Evolutionary conservation across 495 filamentous ascomycete species (phyloP), one percentile per base, ranked within the genome.

Genomic region (Aspergillus nidulans): DNA sequence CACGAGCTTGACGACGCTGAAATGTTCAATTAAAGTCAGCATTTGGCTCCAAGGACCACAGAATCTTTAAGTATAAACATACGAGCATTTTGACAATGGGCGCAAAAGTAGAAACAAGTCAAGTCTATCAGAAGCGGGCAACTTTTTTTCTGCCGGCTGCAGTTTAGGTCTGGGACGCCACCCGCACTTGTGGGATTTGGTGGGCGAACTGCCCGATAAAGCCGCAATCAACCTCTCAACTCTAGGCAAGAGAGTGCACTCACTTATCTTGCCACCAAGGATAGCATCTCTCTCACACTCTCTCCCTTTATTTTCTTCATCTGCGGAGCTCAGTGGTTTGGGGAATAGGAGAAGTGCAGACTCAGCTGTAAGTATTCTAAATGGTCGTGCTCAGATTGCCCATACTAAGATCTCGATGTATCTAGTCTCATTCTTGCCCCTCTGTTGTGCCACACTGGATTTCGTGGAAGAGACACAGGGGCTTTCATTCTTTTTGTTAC

Each of bases 1-100:
- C 85, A 56, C 91, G 85, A 59, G 87, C 84, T 84, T 92, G 87
- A 79, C 81, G 72, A 60, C 83, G 74, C 80, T 82, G 28, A 45
- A 43, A 58, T 67, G 51, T 66, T 53, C 44, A 4, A 19, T 16
- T 18, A 16, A 16, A 18, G 28, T 61, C 24, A 36, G 25, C 39
- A 24, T 15, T 6, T 38, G 9, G 10, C 36, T 18, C 21, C 25
- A 42, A 45, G n/a, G 21, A 2, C 39, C 18, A 38, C 13, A n/a
- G 1, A 0, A 21, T 7, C 18, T 1, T 2, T 19, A 16, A 18
- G 41, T 26, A 44, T 25, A 21, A 9, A 69, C 74, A 52, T 70
- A 77, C 74, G 63, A 77, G 67, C 75, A 77, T 77, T 52, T 65
- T 71, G 57, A 16, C 24, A 19, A 43, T 28, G 42, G 15, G 56